Base-by-base conservation (phyloP, 2,329 filamentous ascomycete genomes). In the Aspergillus calidoustus region DNA sequence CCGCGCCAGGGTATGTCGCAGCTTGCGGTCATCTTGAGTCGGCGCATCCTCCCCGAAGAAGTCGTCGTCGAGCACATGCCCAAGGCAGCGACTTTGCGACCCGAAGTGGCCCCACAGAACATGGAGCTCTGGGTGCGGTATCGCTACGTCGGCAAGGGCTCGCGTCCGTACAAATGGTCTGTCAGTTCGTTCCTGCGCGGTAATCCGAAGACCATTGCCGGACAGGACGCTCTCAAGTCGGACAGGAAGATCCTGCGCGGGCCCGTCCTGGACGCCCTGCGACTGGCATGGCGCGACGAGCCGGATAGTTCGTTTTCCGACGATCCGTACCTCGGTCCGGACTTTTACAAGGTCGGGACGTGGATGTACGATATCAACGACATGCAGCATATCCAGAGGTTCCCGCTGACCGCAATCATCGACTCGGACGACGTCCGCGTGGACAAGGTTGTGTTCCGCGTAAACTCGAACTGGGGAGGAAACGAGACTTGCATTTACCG, bases 31-130 rank as follows among this genome's bases (percentile, higher is more conserved):
- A 56, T 70, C 4, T 71, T 81, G 0, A 70, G 72, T 1, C 72
- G 74, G n/a, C 64, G 77, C 6, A 82, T 93, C 59, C 82, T 89
- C 31, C 90, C 91, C 0, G 85, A 89, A 67, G 84, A 92, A 67
- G 72, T 94, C 1, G 86, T 91, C 1, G 75, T 94, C 48, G 91
- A 94, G 71, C 90, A 93, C 73, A 88, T 92, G 59, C 79, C 87
- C 2, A 82, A 83, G 7, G 80, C 81, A 1, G 86, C 87, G 2
- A 89, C 88, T 0, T 80, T 87, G 7, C 83, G 89, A 51, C 85
- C 88, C 0, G 82, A 80, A 15, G 68, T 73, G n/a, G 87, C 87
- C 34, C 91, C 91, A 0, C 83, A 80, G 55, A 81, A 89, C 2
- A 85, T 94, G 60, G 91, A 94, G 72, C 74, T 94, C 8, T 91